Evolutionary conservation across 2,329 filamentous ascomycete genomes (phyloP).

Genomic region (Pseudopyrenochaeta lycopersici): DNA sequence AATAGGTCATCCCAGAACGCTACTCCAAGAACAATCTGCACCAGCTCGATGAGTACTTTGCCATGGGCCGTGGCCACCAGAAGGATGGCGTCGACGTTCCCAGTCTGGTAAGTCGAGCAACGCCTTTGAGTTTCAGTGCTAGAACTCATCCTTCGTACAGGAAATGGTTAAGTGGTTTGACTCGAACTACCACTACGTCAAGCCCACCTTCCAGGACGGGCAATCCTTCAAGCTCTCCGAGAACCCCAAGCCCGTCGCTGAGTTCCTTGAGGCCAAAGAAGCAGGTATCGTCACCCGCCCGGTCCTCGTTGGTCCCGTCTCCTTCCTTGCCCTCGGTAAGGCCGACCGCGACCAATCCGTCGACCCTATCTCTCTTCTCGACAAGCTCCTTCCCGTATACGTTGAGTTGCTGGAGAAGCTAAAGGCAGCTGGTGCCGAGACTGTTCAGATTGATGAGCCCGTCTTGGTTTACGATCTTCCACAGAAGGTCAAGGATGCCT

Average conservation of each 20-base stretch:
- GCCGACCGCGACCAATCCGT: slow-evolving; percentile 94
- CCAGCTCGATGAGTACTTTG: slow-evolving; percentile 96
- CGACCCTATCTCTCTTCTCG: slow-evolving; percentile 90
- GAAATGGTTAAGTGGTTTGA: slow-evolving; percentile 99
- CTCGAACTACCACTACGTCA: slow-evolving; percentile 99
- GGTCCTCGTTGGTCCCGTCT: slow-evolving; percentile 93
- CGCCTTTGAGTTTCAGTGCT: background rate
- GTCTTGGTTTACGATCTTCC: slow-evolving; percentile 94
- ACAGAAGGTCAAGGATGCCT: slow-evolving; percentile 89
- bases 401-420: slow-evolving; percentile 91
- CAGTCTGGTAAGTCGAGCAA: slow-evolving; percentile 65
- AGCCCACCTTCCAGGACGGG: slow-evolving; percentile 96
- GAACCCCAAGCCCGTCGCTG: slow-evolving; percentile 90
- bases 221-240: slow-evolving; percentile 91
- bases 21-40: slow-evolving; percentile 92
- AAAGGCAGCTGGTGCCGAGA: slow-evolving; percentile 94
- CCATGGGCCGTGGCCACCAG: slow-evolving; percentile 99
- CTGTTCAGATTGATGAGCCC: slow-evolving; percentile 98
- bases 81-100: slow-evolving; percentile 93
- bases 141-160: slow-evolving; percentile 48
- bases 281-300: slow-evolving; percentile 92
- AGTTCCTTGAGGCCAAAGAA: slow-evolving; percentile 98
- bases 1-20: slow-evolving; percentile 87
- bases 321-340: slow-evolving; percentile 97
- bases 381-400: slow-evolving; percentile 94